Evolutionary conservation across 2,329 filamentous ascomycete species (phyloP).

Genomic region (Knufia fluminis): DNA sequence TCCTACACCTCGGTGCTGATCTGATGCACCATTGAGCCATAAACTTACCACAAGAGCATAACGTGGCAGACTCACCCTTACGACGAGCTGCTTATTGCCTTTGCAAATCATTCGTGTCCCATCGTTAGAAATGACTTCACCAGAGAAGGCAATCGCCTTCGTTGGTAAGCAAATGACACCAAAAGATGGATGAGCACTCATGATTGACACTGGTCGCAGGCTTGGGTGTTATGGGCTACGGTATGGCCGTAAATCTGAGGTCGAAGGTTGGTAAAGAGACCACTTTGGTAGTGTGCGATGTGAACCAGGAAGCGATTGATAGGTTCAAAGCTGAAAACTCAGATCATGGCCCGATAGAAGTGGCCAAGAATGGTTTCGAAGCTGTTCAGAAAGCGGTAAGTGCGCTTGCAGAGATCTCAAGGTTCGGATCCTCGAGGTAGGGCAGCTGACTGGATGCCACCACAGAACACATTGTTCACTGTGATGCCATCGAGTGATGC

Average conservation of each 20-base stretch:
- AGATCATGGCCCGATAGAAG: constrained; percentile 27
- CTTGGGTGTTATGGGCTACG: constrained; percentile 33
- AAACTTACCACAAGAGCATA: no score
- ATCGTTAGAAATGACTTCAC: not conserved
- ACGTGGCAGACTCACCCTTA: no score
- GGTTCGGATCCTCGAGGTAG: not conserved
- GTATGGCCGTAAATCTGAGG: constrained; percentile 32
- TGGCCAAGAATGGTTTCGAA: constrained; percentile 30
- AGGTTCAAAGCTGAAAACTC: constrained; percentile 30
- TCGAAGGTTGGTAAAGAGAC: constrained; percentile 26
- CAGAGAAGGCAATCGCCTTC: not conserved
- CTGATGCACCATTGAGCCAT: no score
- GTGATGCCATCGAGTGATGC: constrained; percentile 5
- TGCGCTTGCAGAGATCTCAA: not conserved
- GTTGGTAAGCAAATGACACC: not conserved
- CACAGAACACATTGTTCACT: constrained; percentile 10
- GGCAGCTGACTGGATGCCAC: no score
- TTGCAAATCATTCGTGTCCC: no score
- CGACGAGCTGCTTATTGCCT: no score
- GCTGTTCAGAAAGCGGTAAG: constrained; percentile 29
- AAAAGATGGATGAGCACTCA: not conserved
- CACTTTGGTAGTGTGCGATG: constrained; percentile 29
- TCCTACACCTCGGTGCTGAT: no score
- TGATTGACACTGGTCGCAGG: constrained; percentile 14
- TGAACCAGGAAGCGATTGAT: constrained; percentile 28